Conservation (phyloP, 2,329 filamentous ascomycete genomes). For the Paraconiothyrium brasiliense region DNA sequence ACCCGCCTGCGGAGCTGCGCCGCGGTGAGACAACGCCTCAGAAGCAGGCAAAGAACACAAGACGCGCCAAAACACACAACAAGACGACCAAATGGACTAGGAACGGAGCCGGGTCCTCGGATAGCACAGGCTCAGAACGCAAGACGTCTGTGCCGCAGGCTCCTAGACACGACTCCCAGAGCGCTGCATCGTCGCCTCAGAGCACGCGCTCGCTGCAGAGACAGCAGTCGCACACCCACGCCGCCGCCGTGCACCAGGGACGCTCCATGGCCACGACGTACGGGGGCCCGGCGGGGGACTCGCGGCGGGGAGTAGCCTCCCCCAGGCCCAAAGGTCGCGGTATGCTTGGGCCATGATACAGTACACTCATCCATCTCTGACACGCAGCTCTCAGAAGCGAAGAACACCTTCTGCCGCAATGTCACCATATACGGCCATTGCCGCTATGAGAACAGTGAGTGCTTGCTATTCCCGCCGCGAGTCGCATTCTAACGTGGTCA, state of each 20-base stretch:
- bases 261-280: conserved; percentile 51
- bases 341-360: conserved; percentile 29
- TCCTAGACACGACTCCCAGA: conserved; percentile 25
- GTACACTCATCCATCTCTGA: conserved; percentile 30
- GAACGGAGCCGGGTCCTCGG: conserved; percentile 32
- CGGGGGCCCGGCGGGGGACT: conserved; percentile 49
- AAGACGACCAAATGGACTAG: conserved; percentile 45
- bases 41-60: conserved; percentile 38
- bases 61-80: conserved; percentile 40
- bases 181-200: conserved; percentile 28
- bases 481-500: conserved; percentile 34
- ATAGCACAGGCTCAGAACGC: conserved; percentile 39
- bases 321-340: conserved; percentile 56
- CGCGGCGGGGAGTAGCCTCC: conserved; percentile 53
- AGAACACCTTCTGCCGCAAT: conserved; percentile 91
- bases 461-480: conserved; percentile 15
- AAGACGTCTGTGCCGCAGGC: conserved; percentile 34
- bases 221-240: conserved; percentile 27
- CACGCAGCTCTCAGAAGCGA: conserved; percentile 63
- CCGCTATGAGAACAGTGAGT: conserved; percentile 81
- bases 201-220: conserved; percentile 25
- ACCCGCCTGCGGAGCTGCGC: conserved; percentile 31
- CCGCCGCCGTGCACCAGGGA: conserved; percentile 29
- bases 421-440: conserved; percentile 93
- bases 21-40: conserved; percentile 35